Base-by-base conservation (phyloP, 2,329 filamentous ascomycete genomes). In the Aspergillus pseudonomiae region DNA sequence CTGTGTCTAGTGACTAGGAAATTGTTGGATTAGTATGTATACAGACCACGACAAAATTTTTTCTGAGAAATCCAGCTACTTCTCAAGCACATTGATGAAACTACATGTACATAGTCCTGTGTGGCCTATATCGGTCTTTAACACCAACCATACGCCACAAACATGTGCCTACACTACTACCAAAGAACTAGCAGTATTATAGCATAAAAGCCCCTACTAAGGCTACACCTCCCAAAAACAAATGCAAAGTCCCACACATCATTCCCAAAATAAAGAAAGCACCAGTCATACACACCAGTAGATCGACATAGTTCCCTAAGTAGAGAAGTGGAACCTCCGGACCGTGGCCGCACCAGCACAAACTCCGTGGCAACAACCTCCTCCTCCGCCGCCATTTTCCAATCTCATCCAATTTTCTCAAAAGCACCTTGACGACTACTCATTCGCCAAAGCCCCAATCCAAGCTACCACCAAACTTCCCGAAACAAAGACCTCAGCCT, bases 261-360 rank as follows among this genome's bases (percentile, higher is more conserved):
- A 19, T n/a, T n/a, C 7, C 9, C n/a, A 6, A 41, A 19, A 41
- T 19, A n/a, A n/a, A 50, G 26, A 12, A 28, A 50, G 24, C 14
- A 28, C 28, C 45, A 26, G 9, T 7, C 24, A 28, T 10, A 24
- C 21, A 24, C 21, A 24, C 21, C 21, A 24, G 21, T 7, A 36
- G 34, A 16, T 10, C 4, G 7, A 50, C 30, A 30, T 50, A 50
- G 24, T 28, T 50, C 16, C 46, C 3, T 19, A 19, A 30, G 26
- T 30, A 9, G 10, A 7, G 11, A 34, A 34, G 48, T 52, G 48
- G 48, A 32, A 43, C 62, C 55, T 64, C 62, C 59, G 63, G 59
- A 41, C 32, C 60, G 65, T 68, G 66, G 66, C 63, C 65, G 66
- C 65, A 68, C 50, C 21, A 52, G 3, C 26, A 28, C 39, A 50